Percentiles rank a stretch among this genome's conserved stretches.
phyloP scores from a whole-genome alignment of 2,329 filamentous ascomycete species.

The Cordyceps farinosa region DNA sequence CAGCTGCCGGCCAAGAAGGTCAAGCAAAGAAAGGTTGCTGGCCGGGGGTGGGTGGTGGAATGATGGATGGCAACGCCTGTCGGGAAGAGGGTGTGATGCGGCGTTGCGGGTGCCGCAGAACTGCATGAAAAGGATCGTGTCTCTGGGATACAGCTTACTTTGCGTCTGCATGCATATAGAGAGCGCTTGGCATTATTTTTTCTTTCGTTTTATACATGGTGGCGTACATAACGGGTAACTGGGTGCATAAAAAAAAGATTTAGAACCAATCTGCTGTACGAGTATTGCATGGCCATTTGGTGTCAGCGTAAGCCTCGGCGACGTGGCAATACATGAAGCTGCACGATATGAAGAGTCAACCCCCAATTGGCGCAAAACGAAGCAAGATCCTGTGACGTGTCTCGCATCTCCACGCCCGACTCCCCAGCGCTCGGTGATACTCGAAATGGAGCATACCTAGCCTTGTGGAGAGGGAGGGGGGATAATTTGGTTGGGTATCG shows the following conservation, averaged over 20 bases:
- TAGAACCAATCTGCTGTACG: too few relatives aligned
- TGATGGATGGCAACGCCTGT: constrained; percentile 25
- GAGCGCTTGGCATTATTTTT: not conserved
- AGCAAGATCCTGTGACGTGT: not conserved
- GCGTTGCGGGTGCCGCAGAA: not conserved
- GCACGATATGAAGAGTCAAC: not conserved
- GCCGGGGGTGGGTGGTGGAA: constrained; percentile 71
- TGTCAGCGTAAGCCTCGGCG: not conserved
- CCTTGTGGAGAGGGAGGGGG: not conserved
- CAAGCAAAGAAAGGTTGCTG: constrained; percentile 68
- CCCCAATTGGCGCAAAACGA: not conserved
- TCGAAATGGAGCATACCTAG: not conserved
- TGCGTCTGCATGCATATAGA: not conserved
- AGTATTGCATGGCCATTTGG: not conserved
- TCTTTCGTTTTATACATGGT: not conserved
- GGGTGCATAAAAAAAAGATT: not conserved
- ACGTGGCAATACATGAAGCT: not conserved
- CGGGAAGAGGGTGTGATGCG: not conserved
- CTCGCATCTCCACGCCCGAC: not conserved
- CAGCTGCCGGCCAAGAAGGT: constrained; percentile 82
- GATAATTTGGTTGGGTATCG: not conserved
- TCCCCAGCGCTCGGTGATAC: not conserved
- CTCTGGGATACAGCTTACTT: not conserved
- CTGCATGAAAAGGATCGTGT: not conserved
- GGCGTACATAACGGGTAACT: not conserved